Conservation (phyloP, 371 early-diverging fungal species). For the Neoconidiobolus thromboides region DNA sequence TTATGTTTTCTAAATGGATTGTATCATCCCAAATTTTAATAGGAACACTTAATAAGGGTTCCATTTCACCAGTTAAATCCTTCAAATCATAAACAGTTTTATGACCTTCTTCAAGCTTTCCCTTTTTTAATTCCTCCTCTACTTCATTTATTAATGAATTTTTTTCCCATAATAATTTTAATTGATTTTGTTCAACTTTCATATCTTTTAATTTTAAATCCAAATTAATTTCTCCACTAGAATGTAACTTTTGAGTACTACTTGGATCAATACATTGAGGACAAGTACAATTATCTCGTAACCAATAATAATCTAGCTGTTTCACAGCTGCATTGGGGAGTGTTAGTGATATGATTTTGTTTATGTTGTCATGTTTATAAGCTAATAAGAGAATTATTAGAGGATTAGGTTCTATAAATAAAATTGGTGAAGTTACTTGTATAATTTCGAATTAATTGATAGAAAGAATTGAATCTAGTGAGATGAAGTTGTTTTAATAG, state of each 20-base stretch:
- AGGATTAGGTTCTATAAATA: too few species aligned
- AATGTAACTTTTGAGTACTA: conserved; percentile 60
- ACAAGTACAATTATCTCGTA: conserved; percentile 69
- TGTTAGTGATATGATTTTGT: too few species aligned
- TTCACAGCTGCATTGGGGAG: too few species aligned
- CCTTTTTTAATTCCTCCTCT: conserved; percentile 15
- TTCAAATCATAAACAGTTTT: conserved; percentile 28
- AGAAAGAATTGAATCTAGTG: too few species aligned
- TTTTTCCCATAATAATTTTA: conserved; percentile 11
- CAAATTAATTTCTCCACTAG: conserved; percentile 7
- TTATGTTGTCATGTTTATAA: too few species aligned
- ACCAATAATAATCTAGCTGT: conserved; percentile 21
- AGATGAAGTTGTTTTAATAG: too few species aligned
- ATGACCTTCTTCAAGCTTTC: conserved; percentile 12
- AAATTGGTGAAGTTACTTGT: too few species aligned
- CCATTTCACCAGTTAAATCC: too few species aligned
- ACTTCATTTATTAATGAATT: conserved; percentile 21
- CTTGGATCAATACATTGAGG: conserved; percentile 46
- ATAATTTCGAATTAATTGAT: too few species aligned
- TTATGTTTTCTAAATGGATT: conserved; percentile 22
- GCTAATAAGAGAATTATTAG: too few species aligned
- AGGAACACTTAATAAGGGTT: too few species aligned
- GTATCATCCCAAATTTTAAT: conserved; percentile 4
- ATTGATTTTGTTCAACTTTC: conserved; percentile 21
- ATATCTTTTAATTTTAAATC: conserved; percentile 33